A percentile compares a stretch with the other conserved stretches of the same genome.
Conservation (phyloP, 116 monocot species). For the Posidonia oceanica region DNA sequence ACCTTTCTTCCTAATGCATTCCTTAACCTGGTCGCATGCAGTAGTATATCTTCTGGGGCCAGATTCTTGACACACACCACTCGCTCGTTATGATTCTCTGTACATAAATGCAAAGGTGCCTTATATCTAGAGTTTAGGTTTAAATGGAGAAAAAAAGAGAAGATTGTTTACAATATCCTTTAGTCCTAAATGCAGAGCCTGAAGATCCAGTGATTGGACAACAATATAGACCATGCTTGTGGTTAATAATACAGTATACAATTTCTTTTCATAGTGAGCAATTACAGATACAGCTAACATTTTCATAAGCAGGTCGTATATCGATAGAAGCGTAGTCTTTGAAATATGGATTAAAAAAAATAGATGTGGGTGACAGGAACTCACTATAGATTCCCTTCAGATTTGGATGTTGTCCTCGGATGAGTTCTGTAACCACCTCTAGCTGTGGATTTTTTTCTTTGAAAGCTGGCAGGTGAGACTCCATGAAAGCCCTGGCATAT, state of each 20-base stretch:
- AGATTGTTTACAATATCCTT: too few species aligned
- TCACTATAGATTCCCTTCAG: slow-evolving; percentile 78
- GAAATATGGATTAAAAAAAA: neutral
- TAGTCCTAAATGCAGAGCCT: too few species aligned
- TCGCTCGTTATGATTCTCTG: slow-evolving; percentile 81
- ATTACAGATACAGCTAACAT: too few species aligned
- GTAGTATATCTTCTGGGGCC: slow-evolving; percentile 52
- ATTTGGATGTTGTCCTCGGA: slow-evolving; percentile 76
- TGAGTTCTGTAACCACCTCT: slow-evolving; percentile 66
- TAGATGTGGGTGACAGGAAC: slow-evolving; percentile 5
- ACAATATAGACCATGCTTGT: too few species aligned
- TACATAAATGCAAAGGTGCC: slow-evolving; percentile 1
- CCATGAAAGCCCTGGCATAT: slow-evolving; percentile 81
- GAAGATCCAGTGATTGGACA: too few species aligned
- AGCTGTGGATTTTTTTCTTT: slow-evolving; percentile 84
- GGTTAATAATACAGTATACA: too few species aligned
- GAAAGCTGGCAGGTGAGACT: slow-evolving; percentile 50
- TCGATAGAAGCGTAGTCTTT: too few species aligned
- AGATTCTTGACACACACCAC: slow-evolving; percentile 88
- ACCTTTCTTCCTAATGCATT: slow-evolving; percentile 87
- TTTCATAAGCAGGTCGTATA: too few species aligned
- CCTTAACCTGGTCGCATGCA: slow-evolving; percentile 81
- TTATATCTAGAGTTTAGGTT: too few species aligned
- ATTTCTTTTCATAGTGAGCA: too few species aligned
- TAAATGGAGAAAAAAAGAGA: too few species aligned